A percentile compares a stretch with the other conserved stretches of the same genome.
Conservation (phyloP, 192 early-diverging fungal species). For the Dissophora ornata region DNA sequence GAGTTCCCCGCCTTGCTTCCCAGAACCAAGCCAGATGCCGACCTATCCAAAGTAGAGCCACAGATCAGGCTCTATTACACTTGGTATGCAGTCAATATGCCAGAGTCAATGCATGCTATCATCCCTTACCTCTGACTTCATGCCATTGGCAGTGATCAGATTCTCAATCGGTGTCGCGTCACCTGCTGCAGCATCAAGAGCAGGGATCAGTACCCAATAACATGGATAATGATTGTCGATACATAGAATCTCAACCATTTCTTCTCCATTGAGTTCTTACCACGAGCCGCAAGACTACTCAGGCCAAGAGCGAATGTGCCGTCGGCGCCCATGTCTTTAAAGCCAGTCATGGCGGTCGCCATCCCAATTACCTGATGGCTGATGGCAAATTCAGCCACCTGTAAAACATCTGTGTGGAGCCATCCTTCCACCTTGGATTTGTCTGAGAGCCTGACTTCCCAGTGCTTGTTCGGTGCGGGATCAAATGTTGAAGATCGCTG, state of each 20-base stretch:
- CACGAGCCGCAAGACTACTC: neutral
- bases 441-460: slow-evolving; percentile 46
- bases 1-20: slow-evolving; percentile 16
- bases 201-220: neutral
- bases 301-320: slow-evolving; percentile 67
- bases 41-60: neutral
- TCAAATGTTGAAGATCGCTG: slow-evolving; percentile 15
- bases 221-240: too few species aligned
- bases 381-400: slow-evolving; percentile 60
- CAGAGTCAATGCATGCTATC: too few species aligned
- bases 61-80: neutral
- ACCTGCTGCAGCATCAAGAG: neutral
- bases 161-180: slow-evolving; percentile 9
- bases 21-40: slow-evolving; percentile 30
- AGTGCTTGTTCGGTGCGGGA: slow-evolving; percentile 7
- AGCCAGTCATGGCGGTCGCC: slow-evolving; percentile 60
- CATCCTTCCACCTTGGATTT: slow-evolving; percentile 32
- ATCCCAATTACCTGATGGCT: slow-evolving; percentile 68
- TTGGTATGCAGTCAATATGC: too few species aligned
- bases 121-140: slow-evolving; percentile 27
- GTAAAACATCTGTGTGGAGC: slow-evolving; percentile 58
- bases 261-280: too few species aligned
- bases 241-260: neutral
- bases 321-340: slow-evolving; percentile 59
- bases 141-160: neutral